phyloP scores from a whole-genome alignment of 2,329 filamentous ascomycete species.

The Apiospora saccharicola region DNA sequence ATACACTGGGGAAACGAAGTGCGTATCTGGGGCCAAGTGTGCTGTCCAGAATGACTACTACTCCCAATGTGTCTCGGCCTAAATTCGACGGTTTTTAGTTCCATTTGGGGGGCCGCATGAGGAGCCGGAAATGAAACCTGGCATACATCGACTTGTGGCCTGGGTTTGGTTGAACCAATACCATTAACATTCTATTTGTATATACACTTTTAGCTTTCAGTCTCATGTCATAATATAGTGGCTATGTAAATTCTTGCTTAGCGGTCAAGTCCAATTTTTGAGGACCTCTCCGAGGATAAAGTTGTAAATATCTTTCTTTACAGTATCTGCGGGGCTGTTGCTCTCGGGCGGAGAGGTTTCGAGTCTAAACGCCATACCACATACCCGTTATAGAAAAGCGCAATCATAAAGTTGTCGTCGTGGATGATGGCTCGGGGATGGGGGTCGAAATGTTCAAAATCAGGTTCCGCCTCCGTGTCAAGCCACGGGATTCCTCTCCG shows the following conservation, averaged over 20 bases:
- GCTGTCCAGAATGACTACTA: conserved; percentile 15
- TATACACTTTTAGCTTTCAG: background rate
- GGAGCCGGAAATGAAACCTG: background rate
- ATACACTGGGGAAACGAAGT: conserved; percentile 1
- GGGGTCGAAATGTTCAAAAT: background rate
- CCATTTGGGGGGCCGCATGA: background rate
- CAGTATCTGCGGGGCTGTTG: background rate
- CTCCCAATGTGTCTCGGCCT: conserved; percentile 7
- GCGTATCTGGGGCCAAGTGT: conserved; percentile 16
- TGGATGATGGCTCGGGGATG: conserved; percentile 11
- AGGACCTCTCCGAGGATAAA: background rate
- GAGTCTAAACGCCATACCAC: conserved; percentile 7
- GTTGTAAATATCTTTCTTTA: background rate
- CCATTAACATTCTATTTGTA: background rate
- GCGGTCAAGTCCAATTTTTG: background rate
- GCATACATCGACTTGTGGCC: background rate
- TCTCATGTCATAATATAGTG: background rate
- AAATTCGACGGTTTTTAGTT: background rate
- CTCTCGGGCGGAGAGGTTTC: background rate
- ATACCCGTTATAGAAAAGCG: background rate
- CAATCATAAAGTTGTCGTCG: background rate
- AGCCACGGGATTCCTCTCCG: background rate
- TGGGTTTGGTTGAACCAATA: background rate
- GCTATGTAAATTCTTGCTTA: background rate
- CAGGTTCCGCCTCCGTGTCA: background rate